Evolutionary conservation across 2,329 filamentous ascomycete species (phyloP).

Genomic region (Magnaporthales sp.): DNA sequence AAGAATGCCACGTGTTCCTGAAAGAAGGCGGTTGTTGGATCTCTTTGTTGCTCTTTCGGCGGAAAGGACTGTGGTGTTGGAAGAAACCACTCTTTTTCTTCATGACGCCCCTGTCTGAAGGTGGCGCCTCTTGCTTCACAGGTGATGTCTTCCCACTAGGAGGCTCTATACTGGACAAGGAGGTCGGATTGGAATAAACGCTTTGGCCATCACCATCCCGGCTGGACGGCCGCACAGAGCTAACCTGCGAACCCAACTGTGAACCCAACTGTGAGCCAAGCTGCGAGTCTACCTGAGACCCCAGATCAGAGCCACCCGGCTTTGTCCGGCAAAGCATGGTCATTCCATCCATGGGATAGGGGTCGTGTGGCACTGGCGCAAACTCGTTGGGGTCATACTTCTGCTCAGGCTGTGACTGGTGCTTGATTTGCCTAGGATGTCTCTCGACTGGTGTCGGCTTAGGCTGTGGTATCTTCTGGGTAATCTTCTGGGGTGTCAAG

Average conservation of each 20-base stretch:
- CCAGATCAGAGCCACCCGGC: constrained; percentile 14
- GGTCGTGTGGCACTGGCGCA: constrained; percentile 73
- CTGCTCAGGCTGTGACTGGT: constrained; percentile 13
- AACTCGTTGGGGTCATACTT: constrained; percentile 50
- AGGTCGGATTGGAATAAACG: constrained; percentile 83
- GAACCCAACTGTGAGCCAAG: constrained; percentile 42
- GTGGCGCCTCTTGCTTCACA: constrained; percentile 50
- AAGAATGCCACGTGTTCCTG: constrained; percentile 52
- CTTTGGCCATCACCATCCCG: constrained; percentile 86
- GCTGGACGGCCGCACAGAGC: constrained; percentile 68
- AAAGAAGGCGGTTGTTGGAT: constrained; percentile 29
- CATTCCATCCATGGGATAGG: constrained; percentile 93
- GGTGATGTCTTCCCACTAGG: constrained; percentile 67
- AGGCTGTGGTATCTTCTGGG: background rate
- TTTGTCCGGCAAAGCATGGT: constrained; percentile 82
- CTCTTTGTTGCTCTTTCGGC: constrained; percentile 83
- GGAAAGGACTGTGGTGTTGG: constrained; percentile 85
- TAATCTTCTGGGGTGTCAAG: constrained; percentile 40
- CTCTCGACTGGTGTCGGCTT: constrained; percentile 4
- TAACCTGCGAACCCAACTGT: constrained; percentile 35
- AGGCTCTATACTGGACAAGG: constrained; percentile 78
- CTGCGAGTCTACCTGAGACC: constrained; percentile 24
- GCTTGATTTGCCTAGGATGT: constrained; percentile 10
- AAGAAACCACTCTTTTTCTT: constrained; percentile 82
- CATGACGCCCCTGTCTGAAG: constrained; percentile 56